Evolutionary conservation across 306 rosid genomes (phyloP).

Genomic region (Echinosophora koreensis): DNA sequence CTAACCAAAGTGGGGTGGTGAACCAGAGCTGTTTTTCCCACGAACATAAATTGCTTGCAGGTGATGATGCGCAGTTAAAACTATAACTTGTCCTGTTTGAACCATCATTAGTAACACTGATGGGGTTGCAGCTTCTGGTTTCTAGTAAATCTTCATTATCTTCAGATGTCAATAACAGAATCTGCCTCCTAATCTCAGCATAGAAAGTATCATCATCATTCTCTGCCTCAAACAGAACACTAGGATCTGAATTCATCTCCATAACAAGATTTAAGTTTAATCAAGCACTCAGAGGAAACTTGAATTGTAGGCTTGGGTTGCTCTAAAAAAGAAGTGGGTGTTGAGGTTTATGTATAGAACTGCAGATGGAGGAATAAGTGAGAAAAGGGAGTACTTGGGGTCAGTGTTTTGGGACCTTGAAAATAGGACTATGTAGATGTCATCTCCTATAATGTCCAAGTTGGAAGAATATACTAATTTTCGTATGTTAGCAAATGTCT

Average conservation of each 20-base stretch:
- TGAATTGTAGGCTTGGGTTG: not conserved
- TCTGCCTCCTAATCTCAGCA: constrained; percentile 74
- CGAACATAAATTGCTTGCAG: constrained; percentile 36
- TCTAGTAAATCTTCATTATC: constrained; percentile 53
- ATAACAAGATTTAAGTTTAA: not conserved
- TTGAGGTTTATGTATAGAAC: constrained; percentile 38
- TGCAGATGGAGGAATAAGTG: not conserved
- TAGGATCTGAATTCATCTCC: constrained; percentile 47
- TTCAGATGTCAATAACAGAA: constrained; percentile 68
- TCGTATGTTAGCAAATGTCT: constrained; percentile 52
- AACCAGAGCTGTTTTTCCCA: constrained; percentile 47
- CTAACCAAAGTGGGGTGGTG: constrained; percentile 57
- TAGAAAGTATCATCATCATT: constrained; percentile 64
- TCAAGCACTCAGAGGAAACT: not conserved
- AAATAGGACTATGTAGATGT: constrained; percentile 29
- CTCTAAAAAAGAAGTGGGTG: not conserved
- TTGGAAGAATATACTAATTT: constrained; percentile 50
- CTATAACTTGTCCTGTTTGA: constrained; percentile 1
- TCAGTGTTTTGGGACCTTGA: constrained; percentile 45
- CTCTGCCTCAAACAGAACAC: constrained; percentile 49
- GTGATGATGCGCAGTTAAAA: not conserved
- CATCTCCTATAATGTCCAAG: constrained; percentile 50
- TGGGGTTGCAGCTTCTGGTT: constrained; percentile 31
- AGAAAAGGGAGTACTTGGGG: constrained; percentile 21
- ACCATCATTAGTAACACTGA: constrained; percentile 9